Evolutionary conservation across 2,329 filamentous ascomycete species (phyloP), one percentile per base, ranked within the genome.

Genomic region (Coleophoma cylindrospora): DNA sequence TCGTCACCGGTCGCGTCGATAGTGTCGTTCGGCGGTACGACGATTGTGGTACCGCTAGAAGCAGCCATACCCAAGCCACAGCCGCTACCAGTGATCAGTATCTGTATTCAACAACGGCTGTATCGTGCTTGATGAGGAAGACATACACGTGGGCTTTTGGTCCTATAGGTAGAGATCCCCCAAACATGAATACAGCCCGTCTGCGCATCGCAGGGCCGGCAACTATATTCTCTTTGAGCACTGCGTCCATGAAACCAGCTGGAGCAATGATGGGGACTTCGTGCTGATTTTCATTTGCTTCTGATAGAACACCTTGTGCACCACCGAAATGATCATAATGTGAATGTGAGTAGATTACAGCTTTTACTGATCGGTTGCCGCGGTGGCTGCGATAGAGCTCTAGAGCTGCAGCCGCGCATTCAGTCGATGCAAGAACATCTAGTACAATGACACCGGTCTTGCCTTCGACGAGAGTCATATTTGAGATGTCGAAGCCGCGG

Each of bases 181-280:
- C 70, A 52, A 71, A 74, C 69, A 73, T 74, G 50, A 63, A 71
- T 2, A 57, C 60, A 1, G 64, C 64, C 3, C 70, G 64, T 3
- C 61, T 59, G n/a, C 57, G 45, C 71, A 74, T 74, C 4, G 68
- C 66, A 0, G 63, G 55, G 1, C 71, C 70, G 1, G 64, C 65
- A 34, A 66, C 60, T 27, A 73, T 61, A 50, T 68, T 73, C 53
- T 74, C 71, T 38, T 61, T 66, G 7, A 68, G 54, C 10, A 64
- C 64, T 3, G 65, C 61, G 34, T 70, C 66, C 32, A 72, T 58
- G 49, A 73, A 73, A 1, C 68, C 68, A 36, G 67, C 63, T 0
- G 71, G 69, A 0, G 63, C 70, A 27, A 27, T 27, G 27, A 27
- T 27, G 9, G 36, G 38, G 5, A 48, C 22, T 1, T 53, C n/a